Base-by-base conservation (phyloP, 768 basidiomycete species). In the Austroboletus eburneus region DNA sequence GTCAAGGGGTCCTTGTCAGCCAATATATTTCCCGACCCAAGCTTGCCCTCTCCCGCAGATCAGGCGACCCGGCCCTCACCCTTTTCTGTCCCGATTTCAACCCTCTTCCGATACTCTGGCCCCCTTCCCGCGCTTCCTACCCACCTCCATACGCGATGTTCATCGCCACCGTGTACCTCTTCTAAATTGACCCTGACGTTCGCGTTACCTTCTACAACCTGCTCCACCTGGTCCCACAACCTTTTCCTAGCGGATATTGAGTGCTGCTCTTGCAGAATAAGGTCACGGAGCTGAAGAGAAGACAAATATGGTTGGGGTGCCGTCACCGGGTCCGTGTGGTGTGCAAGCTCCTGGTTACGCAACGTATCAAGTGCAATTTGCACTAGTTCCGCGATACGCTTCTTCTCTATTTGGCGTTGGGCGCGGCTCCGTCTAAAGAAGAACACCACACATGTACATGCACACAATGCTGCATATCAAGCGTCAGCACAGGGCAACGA, bases 121-220 rank as follows among this genome's bases (percentile, higher is more conserved):
- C 60, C 67, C 54, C 60, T 58, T 45, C 69, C 59, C 25, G 61
- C 48, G 45, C 68, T 68, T n/a, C 91, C 91, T 24, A 91, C 80
- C 92, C 92, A 95, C 47, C 85, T 72, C 92, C 92, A 95, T 46
- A 91, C 91, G 54, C 89, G 79, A 68, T 83, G 75, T 69, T 91
- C 90, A 66, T 94, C 91, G 10, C 92, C 91, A 54, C 85, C 85
- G 50, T 74, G 75, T 39, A 88, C 78, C 65, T 95, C 92, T 66
- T 88, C 87, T 43, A 91, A 70, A 62, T 86, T 87, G 24, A 81
- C 83, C 51, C 89, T 79, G 35, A 96, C 88, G 66, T 96, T 96
- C 24, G 89, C 79, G 69, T 96, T 96, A 45, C 83, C 80, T 67
- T 94, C 92, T 4, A 96, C 91, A 41, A 92, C 71, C 43, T 75